These are phyloP conservation scores for Phaffomyces opuntiae DNA, from an alignment of 805 yeast genomes.

Conservation along the genomic window DNA sequence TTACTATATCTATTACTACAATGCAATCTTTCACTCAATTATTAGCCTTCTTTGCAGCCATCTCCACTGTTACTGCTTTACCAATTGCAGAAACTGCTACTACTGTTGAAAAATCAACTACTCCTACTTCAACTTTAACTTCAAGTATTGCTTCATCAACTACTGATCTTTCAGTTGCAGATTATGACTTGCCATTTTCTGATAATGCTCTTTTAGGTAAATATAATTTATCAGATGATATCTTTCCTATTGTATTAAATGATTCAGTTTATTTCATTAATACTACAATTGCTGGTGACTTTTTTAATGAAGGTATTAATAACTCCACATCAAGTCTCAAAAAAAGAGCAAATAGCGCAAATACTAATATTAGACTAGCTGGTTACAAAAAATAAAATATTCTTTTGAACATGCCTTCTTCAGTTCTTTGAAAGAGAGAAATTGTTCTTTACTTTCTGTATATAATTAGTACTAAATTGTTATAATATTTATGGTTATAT, in stretches of 20 bases:
- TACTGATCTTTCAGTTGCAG: not conserved
- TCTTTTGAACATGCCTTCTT: not conserved
- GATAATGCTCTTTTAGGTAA: conserved; percentile 1
- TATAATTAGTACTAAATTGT: too few species aligned
- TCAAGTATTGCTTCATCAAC: not conserved
- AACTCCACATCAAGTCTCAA: not conserved
- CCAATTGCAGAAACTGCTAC: too few species aligned
- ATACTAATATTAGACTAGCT: not conserved
- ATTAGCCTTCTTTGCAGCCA: not conserved
- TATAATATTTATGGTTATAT: too few species aligned
- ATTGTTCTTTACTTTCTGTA: not conserved
- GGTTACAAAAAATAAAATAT: not conserved
- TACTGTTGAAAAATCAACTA: not conserved
- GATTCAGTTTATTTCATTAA: conserved; percentile 9
- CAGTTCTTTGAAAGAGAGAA: not conserved
- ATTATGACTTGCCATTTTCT: conserved; percentile 6
- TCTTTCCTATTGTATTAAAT: conserved; percentile 3
- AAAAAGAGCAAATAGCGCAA: too few species aligned
- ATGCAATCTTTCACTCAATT: not conserved
- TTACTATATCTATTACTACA: not conserved
- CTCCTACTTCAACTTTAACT: not conserved
- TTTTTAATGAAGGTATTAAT: not conserved
- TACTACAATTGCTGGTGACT: conserved; percentile 5
- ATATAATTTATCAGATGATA: conserved; percentile 2
- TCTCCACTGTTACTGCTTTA: not conserved